phyloP scores from a whole-genome alignment of 2,329 filamentous ascomycete species.

The Diaporthe sp. region DNA sequence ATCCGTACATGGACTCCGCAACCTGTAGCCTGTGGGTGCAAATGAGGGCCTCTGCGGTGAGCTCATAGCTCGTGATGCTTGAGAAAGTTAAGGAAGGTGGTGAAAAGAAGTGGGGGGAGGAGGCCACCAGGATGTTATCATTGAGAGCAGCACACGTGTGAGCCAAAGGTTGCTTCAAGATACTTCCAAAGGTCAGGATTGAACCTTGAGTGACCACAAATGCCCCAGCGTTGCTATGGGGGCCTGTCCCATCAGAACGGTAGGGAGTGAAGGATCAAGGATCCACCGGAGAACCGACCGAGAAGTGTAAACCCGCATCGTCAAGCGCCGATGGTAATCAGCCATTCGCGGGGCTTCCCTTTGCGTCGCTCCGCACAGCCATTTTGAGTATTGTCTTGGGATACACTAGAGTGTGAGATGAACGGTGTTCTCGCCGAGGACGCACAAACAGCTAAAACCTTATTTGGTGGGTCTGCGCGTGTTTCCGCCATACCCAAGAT shows the following conservation, averaged over 20 bases:
- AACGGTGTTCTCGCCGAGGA: conserved; percentile 18
- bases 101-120: conserved; percentile 2
- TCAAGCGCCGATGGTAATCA: not conserved
- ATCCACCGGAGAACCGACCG: not conserved
- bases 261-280: not conserved
- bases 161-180: not conserved
- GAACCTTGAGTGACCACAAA: not conserved
- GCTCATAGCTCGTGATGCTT: not conserved
- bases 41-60: not conserved
- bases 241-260: conserved; percentile 12
- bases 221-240: not conserved
- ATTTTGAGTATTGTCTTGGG: not conserved
- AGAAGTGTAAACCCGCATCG: not conserved
- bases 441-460: conserved; percentile 3
- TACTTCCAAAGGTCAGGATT: not conserved
- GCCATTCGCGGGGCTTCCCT: not conserved
- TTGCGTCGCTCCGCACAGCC: not conserved
- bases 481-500: not conserved
- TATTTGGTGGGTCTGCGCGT: conserved; percentile 9
- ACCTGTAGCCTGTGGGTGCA: not conserved
- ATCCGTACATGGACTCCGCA: not conserved
- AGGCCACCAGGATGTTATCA: not conserved
- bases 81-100: not conserved
- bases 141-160: not conserved
- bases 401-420: not conserved